A percentile compares a stretch with the other conserved stretches of the same genome.
Conservation (phyloP, 1,284 basidiomycete genomes). For the Lignosus rhinocerotis region DNA sequence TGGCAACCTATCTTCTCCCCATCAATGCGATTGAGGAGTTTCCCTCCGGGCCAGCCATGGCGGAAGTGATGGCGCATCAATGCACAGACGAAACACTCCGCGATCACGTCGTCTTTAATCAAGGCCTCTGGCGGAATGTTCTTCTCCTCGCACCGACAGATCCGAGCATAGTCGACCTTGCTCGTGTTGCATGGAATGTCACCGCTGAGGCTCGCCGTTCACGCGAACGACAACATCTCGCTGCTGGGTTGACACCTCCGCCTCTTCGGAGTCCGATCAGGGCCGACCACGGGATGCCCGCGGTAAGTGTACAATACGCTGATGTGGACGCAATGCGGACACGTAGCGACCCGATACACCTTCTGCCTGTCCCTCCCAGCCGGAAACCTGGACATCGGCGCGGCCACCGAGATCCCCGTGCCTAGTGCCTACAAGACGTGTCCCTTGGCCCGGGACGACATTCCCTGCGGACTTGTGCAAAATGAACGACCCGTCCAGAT, state of each 20-base stretch:
- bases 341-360: background rate
- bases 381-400: background rate
- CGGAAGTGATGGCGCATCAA: constrained; percentile 41
- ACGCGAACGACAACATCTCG: constrained; percentile 16
- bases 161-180: constrained; percentile 39
- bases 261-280: background rate
- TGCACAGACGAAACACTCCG: constrained; percentile 39
- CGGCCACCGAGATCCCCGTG: background rate
- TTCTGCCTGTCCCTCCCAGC: background rate
- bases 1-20: constrained; percentile 42
- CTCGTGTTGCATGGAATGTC: constrained; percentile 52
- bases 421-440: background rate
- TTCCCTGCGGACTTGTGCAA: background rate
- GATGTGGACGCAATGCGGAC: background rate
- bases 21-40: constrained; percentile 43
- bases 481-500: background rate
- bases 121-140: constrained; percentile 54
- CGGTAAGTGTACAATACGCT: background rate
- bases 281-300: background rate
- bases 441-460: no score
- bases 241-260: background rate
- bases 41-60: constrained; percentile 58
- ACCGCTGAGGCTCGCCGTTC: constrained; percentile 45
- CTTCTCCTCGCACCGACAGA: constrained; percentile 46
- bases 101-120: constrained; percentile 39